phyloP scores from a whole-genome alignment of 495 filamentous ascomycete genomes.

The Aspergillus leporis region DNA sequence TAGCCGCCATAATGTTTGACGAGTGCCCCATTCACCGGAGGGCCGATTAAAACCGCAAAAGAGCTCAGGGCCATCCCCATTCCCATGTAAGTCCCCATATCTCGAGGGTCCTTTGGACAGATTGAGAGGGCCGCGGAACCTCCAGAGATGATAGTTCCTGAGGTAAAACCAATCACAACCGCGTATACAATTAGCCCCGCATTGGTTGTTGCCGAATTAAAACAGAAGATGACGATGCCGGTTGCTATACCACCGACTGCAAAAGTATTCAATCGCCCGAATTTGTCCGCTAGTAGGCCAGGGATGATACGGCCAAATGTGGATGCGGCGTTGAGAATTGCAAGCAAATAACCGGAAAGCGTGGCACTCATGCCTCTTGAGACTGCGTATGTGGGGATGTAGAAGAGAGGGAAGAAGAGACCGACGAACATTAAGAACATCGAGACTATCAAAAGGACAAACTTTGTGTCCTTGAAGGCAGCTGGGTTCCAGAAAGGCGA shows the following conservation, averaged over 20 bases:
- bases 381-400: constrained; percentile 23
- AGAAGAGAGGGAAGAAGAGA: constrained; percentile 30
- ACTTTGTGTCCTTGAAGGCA: constrained; percentile 17
- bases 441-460: constrained; percentile 18
- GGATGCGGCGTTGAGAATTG: constrained; percentile 30
- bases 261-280: constrained; percentile 29
- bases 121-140: constrained; percentile 21
- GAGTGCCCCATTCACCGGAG: constrained; percentile 30
- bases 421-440: constrained; percentile 26
- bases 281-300: constrained; percentile 26
- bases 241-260: constrained; percentile 13
- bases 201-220: constrained; percentile 49
- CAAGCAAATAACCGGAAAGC: constrained; percentile 24
- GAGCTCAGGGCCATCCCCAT: constrained; percentile 22
- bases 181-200: constrained; percentile 52
- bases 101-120: constrained; percentile 20
- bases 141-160: constrained; percentile 56
- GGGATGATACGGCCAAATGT: constrained; percentile 29
- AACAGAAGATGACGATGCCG: constrained; percentile 31
- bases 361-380: constrained; percentile 23
- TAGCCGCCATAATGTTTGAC: background rate
- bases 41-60: constrained; percentile 28
- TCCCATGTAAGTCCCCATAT: constrained; percentile 54
- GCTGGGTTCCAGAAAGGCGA: constrained; percentile 12
- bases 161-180: constrained; percentile 56